Conservation (phyloP, 306 rosid genomes). For the Rosa multiflora region DNA sequence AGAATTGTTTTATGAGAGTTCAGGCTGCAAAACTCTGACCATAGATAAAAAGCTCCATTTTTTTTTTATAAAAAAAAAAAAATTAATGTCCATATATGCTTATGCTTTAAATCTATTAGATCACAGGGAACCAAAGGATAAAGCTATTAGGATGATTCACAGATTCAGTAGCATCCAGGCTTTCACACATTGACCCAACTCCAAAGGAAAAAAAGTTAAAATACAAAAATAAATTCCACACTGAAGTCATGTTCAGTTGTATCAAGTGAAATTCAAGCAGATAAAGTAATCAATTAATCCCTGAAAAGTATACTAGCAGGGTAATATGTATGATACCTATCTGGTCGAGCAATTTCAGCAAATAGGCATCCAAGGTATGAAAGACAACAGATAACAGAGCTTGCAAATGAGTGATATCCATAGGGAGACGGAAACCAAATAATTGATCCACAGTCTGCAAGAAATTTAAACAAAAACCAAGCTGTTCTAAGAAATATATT, state of each 20-base stretch:
- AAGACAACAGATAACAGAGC: constrained; percentile 55
- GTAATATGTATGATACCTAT: constrained; percentile 35
- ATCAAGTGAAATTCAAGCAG: not conserved
- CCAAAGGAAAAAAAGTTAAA: not conserved
- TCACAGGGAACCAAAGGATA: not conserved
- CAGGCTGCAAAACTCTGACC: not conserved
- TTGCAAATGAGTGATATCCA: constrained; percentile 60
- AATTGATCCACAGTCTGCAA: constrained; percentile 61
- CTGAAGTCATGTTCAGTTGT: not conserved
- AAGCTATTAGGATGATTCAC: not conserved
- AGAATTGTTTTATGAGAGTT: not conserved
- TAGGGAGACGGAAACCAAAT: constrained; percentile 51
- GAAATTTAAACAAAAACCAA: constrained; percentile 8
- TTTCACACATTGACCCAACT: constrained; percentile 2
- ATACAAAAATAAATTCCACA: not conserved
- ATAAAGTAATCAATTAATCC: not conserved
- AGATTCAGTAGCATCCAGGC: not conserved
- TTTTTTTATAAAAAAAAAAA: not conserved
- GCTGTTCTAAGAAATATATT: not conserved
- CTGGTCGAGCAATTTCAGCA: constrained; percentile 46
- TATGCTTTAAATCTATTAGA: not conserved
- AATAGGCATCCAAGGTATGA: constrained; percentile 49
- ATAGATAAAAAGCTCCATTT: not conserved
- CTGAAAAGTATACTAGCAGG: not conserved
- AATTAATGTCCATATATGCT: not conserved